Evolutionary conservation across 2,329 filamentous ascomycete genomes (phyloP).

Genomic region (Exophiala spinifera): DNA sequence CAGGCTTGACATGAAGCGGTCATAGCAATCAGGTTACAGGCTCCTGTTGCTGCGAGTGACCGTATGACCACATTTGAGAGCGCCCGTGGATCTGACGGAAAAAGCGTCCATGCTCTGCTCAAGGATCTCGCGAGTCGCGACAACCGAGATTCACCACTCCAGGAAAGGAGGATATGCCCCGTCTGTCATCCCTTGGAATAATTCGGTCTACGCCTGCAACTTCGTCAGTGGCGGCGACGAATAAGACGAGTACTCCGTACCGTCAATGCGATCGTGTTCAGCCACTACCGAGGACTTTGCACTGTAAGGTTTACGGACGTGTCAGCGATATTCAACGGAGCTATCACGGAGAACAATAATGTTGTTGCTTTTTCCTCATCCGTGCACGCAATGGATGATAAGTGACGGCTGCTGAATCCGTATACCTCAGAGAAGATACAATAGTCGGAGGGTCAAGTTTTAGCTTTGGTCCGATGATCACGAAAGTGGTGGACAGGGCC

Average conservation of each 20-base stretch:
- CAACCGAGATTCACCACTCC: neutral
- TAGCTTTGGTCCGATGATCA: no score
- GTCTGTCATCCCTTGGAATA: neutral
- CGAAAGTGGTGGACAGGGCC: no score
- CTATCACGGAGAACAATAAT: no score
- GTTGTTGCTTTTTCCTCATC: neutral
- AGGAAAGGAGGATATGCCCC: neutral
- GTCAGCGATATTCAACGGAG: neutral
- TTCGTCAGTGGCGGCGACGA: neutral
- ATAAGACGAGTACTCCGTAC: neutral
- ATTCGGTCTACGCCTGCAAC: neutral
- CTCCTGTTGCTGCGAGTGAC: no score
- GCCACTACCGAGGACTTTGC: neutral
- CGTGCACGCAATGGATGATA: neutral
- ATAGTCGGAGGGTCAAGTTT: no score
- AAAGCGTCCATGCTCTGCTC: neutral
- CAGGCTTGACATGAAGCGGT: no score
- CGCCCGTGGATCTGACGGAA: neutral
- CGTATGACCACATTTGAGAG: neutral
- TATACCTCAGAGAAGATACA: no score
- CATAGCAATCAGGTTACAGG: no score
- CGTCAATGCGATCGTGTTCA: neutral
- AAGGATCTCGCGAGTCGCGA: no score
- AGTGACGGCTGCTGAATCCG: neutral
- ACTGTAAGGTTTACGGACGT: neutral